Evolutionary conservation across 345 rosid genomes (phyloP), one percentile per base, ranked within the genome.

Genomic region (Eucalyptus melliodora): DNA sequence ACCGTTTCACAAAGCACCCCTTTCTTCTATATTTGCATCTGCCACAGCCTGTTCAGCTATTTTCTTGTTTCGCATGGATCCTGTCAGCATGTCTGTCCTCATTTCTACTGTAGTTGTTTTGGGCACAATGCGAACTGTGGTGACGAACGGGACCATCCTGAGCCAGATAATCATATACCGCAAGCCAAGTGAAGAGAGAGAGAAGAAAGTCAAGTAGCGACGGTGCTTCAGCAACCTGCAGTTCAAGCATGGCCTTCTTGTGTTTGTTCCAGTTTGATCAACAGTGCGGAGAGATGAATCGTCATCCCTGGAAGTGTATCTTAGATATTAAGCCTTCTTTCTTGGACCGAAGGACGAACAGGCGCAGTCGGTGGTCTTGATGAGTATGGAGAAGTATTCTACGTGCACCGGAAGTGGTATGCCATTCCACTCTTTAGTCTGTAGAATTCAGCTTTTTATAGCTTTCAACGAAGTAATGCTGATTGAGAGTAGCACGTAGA

Each of bases 41-140:
- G 30, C 85, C 85, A 77, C 85, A 40, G 77, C 80, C 42, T 69
- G 47, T 88, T 16, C 82, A 40, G 40, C 50, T 23, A 30, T 67
- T 88, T 49, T 47, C 49, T 60, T 49, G 37, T 60, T 44, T 88
- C 40, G 37, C 45, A 86, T 53, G 45, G 42, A 59, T 42, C 88
- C 56, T 21, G 47, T 37, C 65, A 31, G 16, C 47, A 21, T 77
- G 9, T 40, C 26, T 89, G 90, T 87, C 55, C 51, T 92, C 72
- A 93, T 93, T 95, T 94, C 40, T 42, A 47, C 47, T 86, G 67
- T 91, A 97, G 98, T 97, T 92, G 87, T 95, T 88, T 27, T 92
- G 94, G 95, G 95, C 83, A 92, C 93, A 45, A 88, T 88, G 65
- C 89, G 92, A 72, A 91, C 93, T 40, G 87, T 90, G 44, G 55